A percentile compares a stretch with the other conserved stretches of the same genome.
Conservation (phyloP, 1,284 basidiomycete species). For the Mrakiaceae sp. region DNA sequence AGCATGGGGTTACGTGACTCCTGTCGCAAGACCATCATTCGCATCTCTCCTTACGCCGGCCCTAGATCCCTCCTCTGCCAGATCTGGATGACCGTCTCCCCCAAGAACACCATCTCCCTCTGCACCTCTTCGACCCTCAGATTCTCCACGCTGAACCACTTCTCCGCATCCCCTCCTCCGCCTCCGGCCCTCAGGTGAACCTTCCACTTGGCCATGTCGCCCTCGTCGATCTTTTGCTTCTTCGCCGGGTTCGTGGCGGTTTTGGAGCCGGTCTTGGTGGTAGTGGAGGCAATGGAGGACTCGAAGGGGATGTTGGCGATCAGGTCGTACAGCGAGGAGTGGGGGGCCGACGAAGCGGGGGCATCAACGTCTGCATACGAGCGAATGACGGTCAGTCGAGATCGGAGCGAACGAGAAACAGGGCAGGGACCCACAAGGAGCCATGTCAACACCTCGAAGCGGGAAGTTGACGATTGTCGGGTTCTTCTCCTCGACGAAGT, state of each 20-base stretch:
- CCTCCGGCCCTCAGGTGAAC: constrained; percentile 64
- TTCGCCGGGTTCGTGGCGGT: constrained; percentile 20
- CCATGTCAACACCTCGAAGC: constrained; percentile 78
- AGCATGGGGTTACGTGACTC: no score
- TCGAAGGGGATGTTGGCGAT: constrained; percentile 92
- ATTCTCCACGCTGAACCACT: constrained; percentile 68
- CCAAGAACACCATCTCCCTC: constrained; percentile 95
- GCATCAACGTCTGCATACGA: constrained; percentile 53
- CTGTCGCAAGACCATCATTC: no score
- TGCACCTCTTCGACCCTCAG: constrained; percentile 89
- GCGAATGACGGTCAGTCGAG: not conserved
- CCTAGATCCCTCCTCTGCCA: constrained; percentile 16
- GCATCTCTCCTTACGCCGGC: not conserved
- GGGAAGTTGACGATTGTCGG: constrained; percentile 98
- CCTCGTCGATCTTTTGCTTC: constrained; percentile 22
- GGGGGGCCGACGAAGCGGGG: constrained; percentile 43
- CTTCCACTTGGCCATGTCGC: constrained; percentile 53
- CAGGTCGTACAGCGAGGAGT: constrained; percentile 76
- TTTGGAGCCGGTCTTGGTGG: constrained; percentile 32
- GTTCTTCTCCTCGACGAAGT: constrained; percentile 96
- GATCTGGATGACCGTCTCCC: constrained; percentile 72
- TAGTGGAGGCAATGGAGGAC: constrained; percentile 77
- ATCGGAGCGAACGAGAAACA: constrained; percentile 15
- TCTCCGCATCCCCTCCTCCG: constrained; percentile 70
- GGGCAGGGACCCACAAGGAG: constrained; percentile 56